Percentiles rank a stretch among this genome's conserved stretches.
These are phyloP conservation scores for Acanthamoeba polyphaga DNA, from an alignment of 208 protist genomes.

Conservation along the genomic window DNA sequence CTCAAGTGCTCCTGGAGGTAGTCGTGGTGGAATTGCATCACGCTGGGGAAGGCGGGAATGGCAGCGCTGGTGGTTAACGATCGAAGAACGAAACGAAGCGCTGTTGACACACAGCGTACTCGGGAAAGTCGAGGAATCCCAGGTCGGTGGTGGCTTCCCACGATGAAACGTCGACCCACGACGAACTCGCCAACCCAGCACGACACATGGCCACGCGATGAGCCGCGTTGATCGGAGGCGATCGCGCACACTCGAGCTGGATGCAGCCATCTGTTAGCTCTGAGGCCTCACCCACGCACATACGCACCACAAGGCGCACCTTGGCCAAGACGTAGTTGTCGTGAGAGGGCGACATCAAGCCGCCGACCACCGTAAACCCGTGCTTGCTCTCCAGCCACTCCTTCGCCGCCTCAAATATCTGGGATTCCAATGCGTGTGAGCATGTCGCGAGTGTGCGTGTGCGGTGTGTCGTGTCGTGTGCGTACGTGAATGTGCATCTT, in stretches of 20 bases:
- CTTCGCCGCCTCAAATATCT: constrained; percentile 47
- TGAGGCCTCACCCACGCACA: background rate
- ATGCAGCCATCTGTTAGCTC: too few relatives aligned
- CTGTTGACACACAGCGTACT: background rate
- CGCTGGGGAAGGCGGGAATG: background rate
- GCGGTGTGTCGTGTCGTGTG: too few relatives aligned
- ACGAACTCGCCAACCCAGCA: background rate
- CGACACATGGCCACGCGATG: constrained; percentile 33
- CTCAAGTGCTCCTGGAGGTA: background rate
- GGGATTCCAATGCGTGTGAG: background rate
- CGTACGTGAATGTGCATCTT: background rate
- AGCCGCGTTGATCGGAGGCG: background rate
- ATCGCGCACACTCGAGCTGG: background rate
- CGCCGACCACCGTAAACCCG: background rate
- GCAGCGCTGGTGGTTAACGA: too few relatives aligned
- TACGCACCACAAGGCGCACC: background rate
- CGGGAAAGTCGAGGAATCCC: constrained; percentile 14
- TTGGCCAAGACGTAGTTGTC: constrained; percentile 13
- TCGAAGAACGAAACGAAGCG: too few relatives aligned
- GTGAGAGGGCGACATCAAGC: constrained; percentile 25
- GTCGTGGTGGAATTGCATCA: background rate
- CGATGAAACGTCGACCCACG: background rate
- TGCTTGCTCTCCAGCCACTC: constrained; percentile 42
- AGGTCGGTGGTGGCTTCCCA: background rate
- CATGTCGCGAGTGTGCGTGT: too few relatives aligned